Evolutionary conservation across 164 flowering plant genomes (phyloP), one percentile per base, ranked within the genome.

Genomic region (Brasenia schreberi): DNA sequence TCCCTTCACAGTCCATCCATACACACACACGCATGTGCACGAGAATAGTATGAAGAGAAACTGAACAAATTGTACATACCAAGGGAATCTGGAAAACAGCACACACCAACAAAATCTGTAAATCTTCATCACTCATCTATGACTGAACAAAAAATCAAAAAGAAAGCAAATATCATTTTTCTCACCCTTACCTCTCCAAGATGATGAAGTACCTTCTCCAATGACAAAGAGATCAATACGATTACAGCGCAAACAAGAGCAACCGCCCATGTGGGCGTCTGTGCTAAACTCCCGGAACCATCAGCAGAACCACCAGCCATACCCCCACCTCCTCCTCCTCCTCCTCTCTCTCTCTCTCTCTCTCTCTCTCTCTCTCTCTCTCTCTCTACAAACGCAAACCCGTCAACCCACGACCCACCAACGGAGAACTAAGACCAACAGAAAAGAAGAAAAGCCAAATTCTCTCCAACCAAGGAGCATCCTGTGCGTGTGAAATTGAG

Each of bases 261-360:
- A 5, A 92, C 98, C 2, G 98, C 95, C 96, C 98, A 92, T 67
- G 98, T 87, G 1, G 98, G 88, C 14, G 98, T 89, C 71, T 84
- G 86, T 74, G 83, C 85, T 3, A 92, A 88, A 76, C 81, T 74
- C 71, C 90, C 84, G 9, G 77, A 58, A 49, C 56, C 16, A 4
- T 53, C 77, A 53, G 64, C 71, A 1, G 66, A 76, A 14, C 71
- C 85, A 7, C 78, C 87, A 23, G 71, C 81, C 89, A 84, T 87
- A 42, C 45, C 69, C 19, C 39, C 42, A 59, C 56, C 16, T 9
- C 56, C 16, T 3, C 39, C 4, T 3, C 39, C 4, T 3, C 39
- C 3, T 4, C 3, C 39, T 33, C 39, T 33, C 39, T 33, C 39
- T 33, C 39, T 33, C 39, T 33, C 39, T 33, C 2, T 5, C 5